Evolutionary conservation across 108 stramenopile species (phyloP).

Genomic region (Poteriospumella lacustris): DNA sequence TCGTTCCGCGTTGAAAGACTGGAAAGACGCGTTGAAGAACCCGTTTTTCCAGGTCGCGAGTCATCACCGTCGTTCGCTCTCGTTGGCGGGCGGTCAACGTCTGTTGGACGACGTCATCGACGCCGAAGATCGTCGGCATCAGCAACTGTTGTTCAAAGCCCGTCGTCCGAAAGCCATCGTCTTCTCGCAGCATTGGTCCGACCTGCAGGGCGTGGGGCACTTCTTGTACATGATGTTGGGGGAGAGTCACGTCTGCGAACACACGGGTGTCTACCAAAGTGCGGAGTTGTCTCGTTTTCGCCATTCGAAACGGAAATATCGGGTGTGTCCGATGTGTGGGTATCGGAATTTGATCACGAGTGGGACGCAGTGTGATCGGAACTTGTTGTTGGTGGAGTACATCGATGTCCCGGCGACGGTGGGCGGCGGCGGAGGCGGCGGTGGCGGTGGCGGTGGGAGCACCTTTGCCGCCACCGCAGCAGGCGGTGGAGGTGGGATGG

Average conservation of each 20-base stretch:
- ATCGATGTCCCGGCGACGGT: neutral
- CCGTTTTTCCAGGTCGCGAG: too few species aligned
- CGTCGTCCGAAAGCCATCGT: slow-evolving; percentile 3
- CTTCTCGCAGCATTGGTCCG: neutral
- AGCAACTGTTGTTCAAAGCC: too few species aligned
- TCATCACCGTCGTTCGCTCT: too few species aligned
- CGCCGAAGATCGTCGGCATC: too few species aligned
- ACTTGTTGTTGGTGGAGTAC: slow-evolving; percentile 1
- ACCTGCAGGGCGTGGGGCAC: slow-evolving; percentile 12
- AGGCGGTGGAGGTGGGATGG: too few species aligned
- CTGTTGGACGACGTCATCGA: too few species aligned
- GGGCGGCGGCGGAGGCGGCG: neutral
- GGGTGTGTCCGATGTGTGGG: neutral
- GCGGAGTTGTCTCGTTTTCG: neutral
- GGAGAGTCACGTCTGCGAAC: neutral
- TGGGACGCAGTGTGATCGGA: neutral
- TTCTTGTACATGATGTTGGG: neutral
- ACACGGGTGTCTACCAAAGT: neutral
- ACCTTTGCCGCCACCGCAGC: too few species aligned
- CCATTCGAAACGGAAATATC: slow-evolving; percentile 1
- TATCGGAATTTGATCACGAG: neutral
- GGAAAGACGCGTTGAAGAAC: too few species aligned
- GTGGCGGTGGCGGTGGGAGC: too few species aligned
- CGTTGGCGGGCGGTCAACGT: too few species aligned
- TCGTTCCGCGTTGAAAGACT: neutral